A percentile compares a stretch with the other conserved stretches of the same genome.
Evolutionary conservation across 495 filamentous ascomycete genomes (phyloP).

Genomic region (Trichoderma reesei): DNA sequence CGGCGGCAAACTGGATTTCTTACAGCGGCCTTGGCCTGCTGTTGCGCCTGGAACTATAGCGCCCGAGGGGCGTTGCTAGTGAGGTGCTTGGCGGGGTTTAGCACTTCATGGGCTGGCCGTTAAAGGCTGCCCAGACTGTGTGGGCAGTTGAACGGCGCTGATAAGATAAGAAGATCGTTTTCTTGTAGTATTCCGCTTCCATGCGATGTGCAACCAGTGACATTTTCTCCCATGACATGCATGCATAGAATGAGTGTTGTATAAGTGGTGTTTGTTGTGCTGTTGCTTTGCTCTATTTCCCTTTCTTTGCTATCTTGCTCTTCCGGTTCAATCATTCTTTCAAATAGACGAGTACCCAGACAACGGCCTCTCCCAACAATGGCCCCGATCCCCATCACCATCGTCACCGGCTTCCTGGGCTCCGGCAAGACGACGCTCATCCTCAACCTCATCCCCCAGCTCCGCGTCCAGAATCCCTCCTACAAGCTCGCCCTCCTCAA

Average conservation of each 20-base stretch:
- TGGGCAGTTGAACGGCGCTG: neutral
- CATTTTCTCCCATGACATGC: neutral
- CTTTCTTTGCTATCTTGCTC: neutral
- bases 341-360: neutral
- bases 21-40: too few species aligned
- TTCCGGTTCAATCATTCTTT: neutral
- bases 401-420: slow-evolving; percentile 89
- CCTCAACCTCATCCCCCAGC: slow-evolving; percentile 79
- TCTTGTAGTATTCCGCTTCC: neutral
- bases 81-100: too few species aligned
- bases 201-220: neutral
- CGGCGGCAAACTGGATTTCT: too few species aligned
- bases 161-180: slow-evolving; percentile 3
- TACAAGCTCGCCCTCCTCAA: slow-evolving; percentile 93
- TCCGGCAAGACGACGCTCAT: slow-evolving; percentile 92
- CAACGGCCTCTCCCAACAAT: slow-evolving; percentile 21
- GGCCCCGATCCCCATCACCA: slow-evolving; percentile 78
- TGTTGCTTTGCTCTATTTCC: too few species aligned
- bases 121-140: neutral
- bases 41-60: too few species aligned
- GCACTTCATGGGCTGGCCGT: neutral
- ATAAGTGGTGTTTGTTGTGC: neutral
- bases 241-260: neutral
- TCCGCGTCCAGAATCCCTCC: slow-evolving; percentile 48
- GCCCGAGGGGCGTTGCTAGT: too few species aligned